A percentile compares a stretch with the other conserved stretches of the same genome.
Conservation (phyloP, 306 rosid genomes). For the Urtica urens region DNA sequence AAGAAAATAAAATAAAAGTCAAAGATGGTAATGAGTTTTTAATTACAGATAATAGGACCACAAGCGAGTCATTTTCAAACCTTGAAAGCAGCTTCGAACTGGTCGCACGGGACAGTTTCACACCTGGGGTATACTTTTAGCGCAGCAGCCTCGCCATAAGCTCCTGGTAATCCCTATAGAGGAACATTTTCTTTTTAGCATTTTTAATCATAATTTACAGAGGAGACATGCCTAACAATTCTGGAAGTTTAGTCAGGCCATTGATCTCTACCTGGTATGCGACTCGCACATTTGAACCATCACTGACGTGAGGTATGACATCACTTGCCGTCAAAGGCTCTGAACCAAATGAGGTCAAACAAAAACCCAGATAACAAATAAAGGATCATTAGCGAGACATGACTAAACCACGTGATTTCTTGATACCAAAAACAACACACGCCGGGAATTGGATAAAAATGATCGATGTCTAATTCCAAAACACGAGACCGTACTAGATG, state of each 20-base stretch:
- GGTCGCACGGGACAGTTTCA: slow-evolving; percentile 80
- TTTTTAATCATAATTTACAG: slow-evolving; percentile 13
- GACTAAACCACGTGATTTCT: slow-evolving; percentile 5
- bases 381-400: slow-evolving; percentile 8
- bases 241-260: slow-evolving; percentile 3
- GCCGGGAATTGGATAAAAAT: too few species aligned
- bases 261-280: slow-evolving; percentile 91
- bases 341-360: slow-evolving; percentile 26
- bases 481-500: too few species aligned
- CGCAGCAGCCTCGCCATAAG: slow-evolving; percentile 85
- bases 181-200: too few species aligned
- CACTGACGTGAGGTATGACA: slow-evolving; percentile 25
- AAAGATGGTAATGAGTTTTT: too few species aligned
- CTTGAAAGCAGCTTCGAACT: slow-evolving; percentile 83
- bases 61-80: slow-evolving; percentile 21
- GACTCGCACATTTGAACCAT: slow-evolving; percentile 67
- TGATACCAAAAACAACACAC: neutral
- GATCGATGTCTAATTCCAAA: too few species aligned
- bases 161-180: slow-evolving; percentile 72
- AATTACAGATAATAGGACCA: too few species aligned
- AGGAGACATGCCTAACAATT: slow-evolving; percentile 12
- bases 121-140: slow-evolving; percentile 72
- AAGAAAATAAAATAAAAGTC: slow-evolving; percentile 6
- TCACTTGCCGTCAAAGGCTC: slow-evolving; percentile 58
- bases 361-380: slow-evolving; percentile 9